Conservation (phyloP, 1,284 basidiomycete species). For the Cutaneotrichosporon curvatum region DNA sequence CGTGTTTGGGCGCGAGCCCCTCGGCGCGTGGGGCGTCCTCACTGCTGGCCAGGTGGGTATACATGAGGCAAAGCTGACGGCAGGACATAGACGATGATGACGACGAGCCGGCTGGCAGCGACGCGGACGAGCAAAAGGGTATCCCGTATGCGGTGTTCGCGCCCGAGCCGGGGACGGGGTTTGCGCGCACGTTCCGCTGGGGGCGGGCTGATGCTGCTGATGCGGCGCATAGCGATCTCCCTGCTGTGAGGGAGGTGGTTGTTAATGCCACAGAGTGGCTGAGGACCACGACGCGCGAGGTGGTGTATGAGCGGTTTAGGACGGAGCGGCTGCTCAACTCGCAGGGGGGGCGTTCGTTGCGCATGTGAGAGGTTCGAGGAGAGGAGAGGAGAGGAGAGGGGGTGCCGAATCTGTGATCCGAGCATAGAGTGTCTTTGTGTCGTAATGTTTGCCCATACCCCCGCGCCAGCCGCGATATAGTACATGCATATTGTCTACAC, state of each 20-base stretch:
- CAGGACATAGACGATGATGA: constrained; percentile 1
- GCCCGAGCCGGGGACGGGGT: constrained; percentile 14
- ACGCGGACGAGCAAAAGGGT: constrained; percentile 7
- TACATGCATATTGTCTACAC: neutral
- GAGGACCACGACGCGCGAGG: constrained; percentile 30
- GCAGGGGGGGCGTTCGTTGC: neutral
- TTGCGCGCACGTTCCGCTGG: constrained; percentile 31
- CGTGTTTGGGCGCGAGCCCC: constrained; percentile 16
- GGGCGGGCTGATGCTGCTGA: constrained; percentile 30
- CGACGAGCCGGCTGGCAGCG: constrained; percentile 8
- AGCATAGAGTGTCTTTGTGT: no score
- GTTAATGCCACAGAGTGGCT: constrained; percentile 25
- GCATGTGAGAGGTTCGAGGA: no score
- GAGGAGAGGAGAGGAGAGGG: no score
- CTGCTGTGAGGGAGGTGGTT: constrained; percentile 24
- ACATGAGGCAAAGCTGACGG: no score
- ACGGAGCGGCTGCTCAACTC: constrained; percentile 32
- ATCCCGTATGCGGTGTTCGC: constrained; percentile 23
- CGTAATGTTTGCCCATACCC: no score
- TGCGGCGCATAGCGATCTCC: constrained; percentile 28
- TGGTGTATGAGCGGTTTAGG: constrained; percentile 39
- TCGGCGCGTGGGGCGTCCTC: constrained; percentile 14
- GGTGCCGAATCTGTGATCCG: no score
- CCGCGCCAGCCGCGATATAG: no score
- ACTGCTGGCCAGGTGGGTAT: constrained; percentile 7